Conservation (phyloP, 768 basidiomycete species). For the Bullera alba region DNA sequence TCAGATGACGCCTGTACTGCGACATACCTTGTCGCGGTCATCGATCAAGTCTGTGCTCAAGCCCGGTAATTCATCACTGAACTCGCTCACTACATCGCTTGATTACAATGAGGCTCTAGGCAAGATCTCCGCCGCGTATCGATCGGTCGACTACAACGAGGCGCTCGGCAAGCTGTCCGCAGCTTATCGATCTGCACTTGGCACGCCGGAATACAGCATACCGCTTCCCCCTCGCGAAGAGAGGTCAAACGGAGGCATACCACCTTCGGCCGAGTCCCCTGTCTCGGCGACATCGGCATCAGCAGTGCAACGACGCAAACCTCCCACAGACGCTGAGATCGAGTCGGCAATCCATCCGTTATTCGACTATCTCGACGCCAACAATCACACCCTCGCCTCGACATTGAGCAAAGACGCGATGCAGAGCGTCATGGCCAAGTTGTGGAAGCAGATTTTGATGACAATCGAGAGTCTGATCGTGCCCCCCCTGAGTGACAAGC, state of each 20-base stretch:
- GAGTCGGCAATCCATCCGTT: slow-evolving; percentile 84
- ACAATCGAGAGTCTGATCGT: slow-evolving; percentile 82
- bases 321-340: slow-evolving; percentile 79
- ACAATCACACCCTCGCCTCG: slow-evolving; percentile 82
- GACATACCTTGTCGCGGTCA: slow-evolving; percentile 69
- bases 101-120: slow-evolving; percentile 20
- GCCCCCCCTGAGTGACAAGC: slow-evolving; percentile 75
- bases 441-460: slow-evolving; percentile 92
- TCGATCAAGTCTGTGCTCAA: slow-evolving; percentile 75
- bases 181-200: slow-evolving; percentile 64
- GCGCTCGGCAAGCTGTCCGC: slow-evolving; percentile 78
- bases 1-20: slow-evolving; percentile 90
- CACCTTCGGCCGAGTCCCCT: slow-evolving; percentile 2
- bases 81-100: neutral
- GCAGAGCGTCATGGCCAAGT: slow-evolving; percentile 79
- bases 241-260: neutral
- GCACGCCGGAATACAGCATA: slow-evolving; percentile 31
- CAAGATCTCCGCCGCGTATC: slow-evolving; percentile 40
- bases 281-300: neutral
- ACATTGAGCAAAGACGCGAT: slow-evolving; percentile 76
- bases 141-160: slow-evolving; percentile 67
- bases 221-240: slow-evolving; percentile 15
- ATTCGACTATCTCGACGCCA: slow-evolving; percentile 94
- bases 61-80: slow-evolving; percentile 30
- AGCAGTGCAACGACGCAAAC: slow-evolving; percentile 22